Evolutionary conservation across 805 yeast genomes (phyloP).

Genomic region (Yarrowia deformans): DNA sequence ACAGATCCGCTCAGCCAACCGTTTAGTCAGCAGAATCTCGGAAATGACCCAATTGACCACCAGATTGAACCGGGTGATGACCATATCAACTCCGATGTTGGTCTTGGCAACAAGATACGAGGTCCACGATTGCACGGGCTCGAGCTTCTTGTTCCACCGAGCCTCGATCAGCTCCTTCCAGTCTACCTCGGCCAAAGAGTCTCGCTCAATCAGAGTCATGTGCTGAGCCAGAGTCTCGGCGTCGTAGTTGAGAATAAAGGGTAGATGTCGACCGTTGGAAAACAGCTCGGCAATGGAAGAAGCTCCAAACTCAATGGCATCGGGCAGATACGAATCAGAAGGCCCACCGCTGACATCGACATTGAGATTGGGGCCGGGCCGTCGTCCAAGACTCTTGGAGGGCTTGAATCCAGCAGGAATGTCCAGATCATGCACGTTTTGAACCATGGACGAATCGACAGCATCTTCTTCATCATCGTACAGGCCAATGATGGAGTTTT

Average conservation of each 20-base stretch:
- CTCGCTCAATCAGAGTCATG: constrained; percentile 85
- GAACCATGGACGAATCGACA: background rate
- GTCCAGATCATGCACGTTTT: constrained; percentile 16
- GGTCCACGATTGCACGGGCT: constrained; percentile 83
- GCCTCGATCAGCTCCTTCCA: constrained; percentile 88
- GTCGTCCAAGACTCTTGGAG: constrained; percentile 20
- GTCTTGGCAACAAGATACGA: constrained; percentile 66
- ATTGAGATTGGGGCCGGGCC: constrained; percentile 4
- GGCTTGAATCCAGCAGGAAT: constrained; percentile 35
- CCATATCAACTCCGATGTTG: constrained; percentile 78
- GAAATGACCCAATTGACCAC: constrained; percentile 92
- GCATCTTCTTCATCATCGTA: constrained; percentile 5
- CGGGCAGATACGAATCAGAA: constrained; percentile 5
- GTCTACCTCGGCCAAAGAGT: constrained; percentile 81
- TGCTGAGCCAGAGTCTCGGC: constrained; percentile 77
- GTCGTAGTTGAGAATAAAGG: constrained; percentile 78
- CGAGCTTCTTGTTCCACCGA: constrained; percentile 71
- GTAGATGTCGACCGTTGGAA: constrained; percentile 67
- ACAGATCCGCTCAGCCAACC: constrained; percentile 64
- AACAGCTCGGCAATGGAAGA: constrained; percentile 9
- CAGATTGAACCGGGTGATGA: constrained; percentile 83
- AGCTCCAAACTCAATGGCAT: constrained; percentile 27
- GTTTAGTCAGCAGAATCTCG: constrained; percentile 76
- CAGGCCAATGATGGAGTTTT: constrained; percentile 23
- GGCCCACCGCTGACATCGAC: constrained; percentile 6